Evolutionary conservation across 2,329 filamentous ascomycete species (phyloP), one percentile per base, ranked within the genome.

Genomic region (Escovopsis sp.): DNA sequence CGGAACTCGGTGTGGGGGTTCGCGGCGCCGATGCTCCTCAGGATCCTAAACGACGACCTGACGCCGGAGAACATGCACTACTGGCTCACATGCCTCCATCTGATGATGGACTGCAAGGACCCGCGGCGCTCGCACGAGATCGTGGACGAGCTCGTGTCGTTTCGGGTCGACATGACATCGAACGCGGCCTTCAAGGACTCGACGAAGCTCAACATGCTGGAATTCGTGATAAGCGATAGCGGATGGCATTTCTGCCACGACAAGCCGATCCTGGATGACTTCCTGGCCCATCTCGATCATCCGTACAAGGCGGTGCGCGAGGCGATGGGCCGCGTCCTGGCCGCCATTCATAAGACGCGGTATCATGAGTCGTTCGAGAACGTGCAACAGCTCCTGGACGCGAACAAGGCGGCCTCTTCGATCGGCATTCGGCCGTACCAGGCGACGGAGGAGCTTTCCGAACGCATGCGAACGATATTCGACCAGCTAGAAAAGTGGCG

Each of bases 141-240:
- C 42, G 72, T 94, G 26, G 79, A 90, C 43, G 79, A 76, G 56
- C 66, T 98, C 15, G 73, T 80, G 32, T 74, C 77, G 36, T 96
- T 96, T 70, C 73, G 85, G 21, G 67, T 98, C 9, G 90, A 98
- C 53, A 88, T 96, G 79, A 67, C 74, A 5, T 94, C 88, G 0
- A 94, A 96, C 52, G 90, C 92, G 4, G 90, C 90, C 0, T 98
- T 98, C 69, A 98, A 98, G 55, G 92, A 98, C 55, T 94, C 88
- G 37, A 92, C 88, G 19, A 94, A 96, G 62, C 84, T 98, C 13
- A 79, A 90, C 44, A 64, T 98, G 21, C 66, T 98, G 14, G 85
- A 94, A 46, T 85, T 93, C 45, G 72, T 83, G 42, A 81, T 98
- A 39, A 76, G 77, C 31, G 86, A 94, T 48, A 73, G 78, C 26